Evolutionary conservation across 1,284 basidiomycete species (phyloP), one percentile per base, ranked within the genome.

Genomic region (Meira nashicola): DNA sequence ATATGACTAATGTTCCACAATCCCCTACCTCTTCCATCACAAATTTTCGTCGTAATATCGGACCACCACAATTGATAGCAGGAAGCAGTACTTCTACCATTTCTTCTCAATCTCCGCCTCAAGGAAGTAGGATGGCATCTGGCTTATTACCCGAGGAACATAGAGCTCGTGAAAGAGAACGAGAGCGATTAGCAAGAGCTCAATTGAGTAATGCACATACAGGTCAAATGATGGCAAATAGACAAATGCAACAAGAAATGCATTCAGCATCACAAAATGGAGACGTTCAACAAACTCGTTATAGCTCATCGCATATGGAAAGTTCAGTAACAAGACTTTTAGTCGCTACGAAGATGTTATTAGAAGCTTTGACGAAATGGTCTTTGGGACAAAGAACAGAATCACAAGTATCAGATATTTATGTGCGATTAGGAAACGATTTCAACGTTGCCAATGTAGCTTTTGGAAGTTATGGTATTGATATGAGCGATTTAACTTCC

Each of bases 371-470:
- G 59, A 93, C 91, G 10, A 83, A 86, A 80, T 77, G 75, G 75
- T 72, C 71, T 10, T 52, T 84, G 57, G 81, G 86, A 49, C 83
- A 86, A 63, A 83, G 90, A 62, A 83, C 86, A 56, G 94, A 98
- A 76, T 82, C 82, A 12, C 82, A 90, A 70, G 92, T 98, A 68
- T 95, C 92, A 82, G 91, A 97, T 79, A 89, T 95, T 59, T 98
- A 98, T 79, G 95, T 98, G 55, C 86, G 88, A 50, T 83, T 98
- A 17, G 94, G 94, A 19, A 97, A 98, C 79, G 93, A 96, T 75
- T 97, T 98, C 82, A 96, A 96, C 78, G 85, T 87, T 17, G 92
- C 92, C 25, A 90, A 93, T 40, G 84, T 87, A 55, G 91, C 93
- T 1, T 98, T 98, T 79, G 84, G 84, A 10, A 82, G 84, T 21